Evolutionary conservation across 768 basidiomycete species (phyloP), one percentile per base, ranked within the genome.

Genomic region (Suillus decipiens): DNA sequence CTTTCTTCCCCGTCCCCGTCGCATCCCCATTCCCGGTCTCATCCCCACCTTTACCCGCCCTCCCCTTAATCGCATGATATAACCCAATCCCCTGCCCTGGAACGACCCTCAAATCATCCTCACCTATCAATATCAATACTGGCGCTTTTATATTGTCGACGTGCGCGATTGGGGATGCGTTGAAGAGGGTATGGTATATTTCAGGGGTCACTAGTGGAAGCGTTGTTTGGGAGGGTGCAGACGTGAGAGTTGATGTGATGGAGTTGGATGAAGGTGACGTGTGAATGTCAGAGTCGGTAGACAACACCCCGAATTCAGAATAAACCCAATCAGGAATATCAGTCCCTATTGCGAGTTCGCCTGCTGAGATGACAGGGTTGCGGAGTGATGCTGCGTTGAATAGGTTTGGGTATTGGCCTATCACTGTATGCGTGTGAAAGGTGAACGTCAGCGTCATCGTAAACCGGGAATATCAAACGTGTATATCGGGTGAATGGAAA

Each of bases 241-340:
- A 7, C 0, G 22, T 14, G 22, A 2, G 45, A 19, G 45, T 9
- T 11, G 45, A 9, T 8, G 24, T 9, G 48, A 28, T 1, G 15
- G 7, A 9, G 24, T 9, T 17, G 48, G 24, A 9, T 4, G 9
- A 1, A 15, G 48, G 9, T 5, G 15, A 10, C 4, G 28, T 10
- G 17, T 9, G 1, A 8, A 24, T 17, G 8, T 17, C 48, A 17
- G 48, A 17, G 48, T 50, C 15, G 28, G 15, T 71, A 71, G 43
- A 87, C 43, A 31, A 73, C 0, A 76, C 48, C 2, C 71, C 76
- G 42, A 74, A 84, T 65, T 70, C 84, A 75, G 64, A 79, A 81
- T 69, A 78, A 3, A 73, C 67, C 89, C 89, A 92, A 68, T 91
- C 89, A 7, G 86, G 82, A 42, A 92, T 90, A 64, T 92, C 90